A percentile compares a stretch with the other conserved stretches of the same genome.
These are phyloP conservation scores for Gossypium schwendimanii DNA, from an alignment of 441 rosid genomes.

Conservation along the genomic window DNA sequence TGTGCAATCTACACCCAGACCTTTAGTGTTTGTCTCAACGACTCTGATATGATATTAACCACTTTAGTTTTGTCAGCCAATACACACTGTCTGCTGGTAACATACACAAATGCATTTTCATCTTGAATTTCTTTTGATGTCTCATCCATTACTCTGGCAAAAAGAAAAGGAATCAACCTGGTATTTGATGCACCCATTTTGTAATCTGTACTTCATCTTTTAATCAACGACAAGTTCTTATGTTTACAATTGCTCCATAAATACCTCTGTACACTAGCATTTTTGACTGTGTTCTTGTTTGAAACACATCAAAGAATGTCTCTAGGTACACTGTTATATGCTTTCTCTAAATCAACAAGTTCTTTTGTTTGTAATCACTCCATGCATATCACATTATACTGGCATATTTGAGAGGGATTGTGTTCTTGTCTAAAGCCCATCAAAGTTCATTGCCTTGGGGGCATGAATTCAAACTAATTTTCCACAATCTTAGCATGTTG, in stretches of 20 bases:
- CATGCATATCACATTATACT: neutral
- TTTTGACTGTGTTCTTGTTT: neutral
- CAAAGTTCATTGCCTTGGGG: neutral
- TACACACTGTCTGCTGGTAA: neutral
- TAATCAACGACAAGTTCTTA: neutral
- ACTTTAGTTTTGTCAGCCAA: neutral
- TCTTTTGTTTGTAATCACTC: neutral
- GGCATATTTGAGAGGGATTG: neutral
- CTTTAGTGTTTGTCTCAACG: neutral
- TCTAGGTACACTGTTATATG: neutral
- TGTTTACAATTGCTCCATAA: neutral
- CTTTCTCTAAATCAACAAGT: neutral
- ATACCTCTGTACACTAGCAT: neutral
- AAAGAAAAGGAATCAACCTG: neutral
- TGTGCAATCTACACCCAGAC: neutral
- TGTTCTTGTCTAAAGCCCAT: neutral
- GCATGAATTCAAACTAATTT: neutral
- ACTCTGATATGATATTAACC: neutral
- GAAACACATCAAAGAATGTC: neutral
- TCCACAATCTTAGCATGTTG: neutral
- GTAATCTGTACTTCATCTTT: neutral
- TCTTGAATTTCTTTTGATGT: neutral
- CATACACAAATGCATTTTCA: neutral
- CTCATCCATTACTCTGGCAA: neutral
- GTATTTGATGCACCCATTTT: neutral